Percentiles rank a stretch among this genome's conserved stretches.
phyloP scores from a whole-genome alignment of 2,329 filamentous ascomycete genomes.

The Bipolaris bicolor region DNA sequence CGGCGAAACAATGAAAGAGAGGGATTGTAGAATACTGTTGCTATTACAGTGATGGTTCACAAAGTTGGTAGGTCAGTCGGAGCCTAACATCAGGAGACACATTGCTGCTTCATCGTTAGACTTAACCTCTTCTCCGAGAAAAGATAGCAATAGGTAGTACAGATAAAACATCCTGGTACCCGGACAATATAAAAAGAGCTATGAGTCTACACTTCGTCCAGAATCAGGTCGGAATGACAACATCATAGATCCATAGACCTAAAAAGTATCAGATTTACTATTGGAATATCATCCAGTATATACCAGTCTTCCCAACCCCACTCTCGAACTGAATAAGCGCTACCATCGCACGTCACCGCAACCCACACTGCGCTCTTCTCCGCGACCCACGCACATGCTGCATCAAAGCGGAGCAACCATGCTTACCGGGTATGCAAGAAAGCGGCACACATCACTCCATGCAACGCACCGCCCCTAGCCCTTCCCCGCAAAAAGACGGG shows the following conservation, averaged over 20 bases:
- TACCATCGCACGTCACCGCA: background rate
- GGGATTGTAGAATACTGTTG: no score
- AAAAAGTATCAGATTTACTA: background rate
- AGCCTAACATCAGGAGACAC: no score
- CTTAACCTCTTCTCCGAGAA: no score
- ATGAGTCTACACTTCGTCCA: background rate
- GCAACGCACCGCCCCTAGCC: background rate
- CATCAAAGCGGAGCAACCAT: background rate
- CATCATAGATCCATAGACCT: background rate
- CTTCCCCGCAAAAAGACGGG: no score
- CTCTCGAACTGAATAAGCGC: background rate
- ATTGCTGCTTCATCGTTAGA: no score
- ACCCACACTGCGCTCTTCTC: background rate
- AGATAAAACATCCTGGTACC: background rate
- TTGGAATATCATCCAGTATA: background rate
- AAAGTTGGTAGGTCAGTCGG: no score
- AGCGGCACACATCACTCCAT: background rate
- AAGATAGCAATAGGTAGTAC: no score
- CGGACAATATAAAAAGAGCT: background rate
- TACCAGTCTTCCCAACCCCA: background rate
- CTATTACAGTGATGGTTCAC: no score
- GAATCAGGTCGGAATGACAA: background rate
- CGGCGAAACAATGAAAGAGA: no score
- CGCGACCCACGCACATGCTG: background rate
- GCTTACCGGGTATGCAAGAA: background rate